These are phyloP conservation scores for Aspergillus caelatus DNA, from an alignment of 2,329 filamentous ascomycete genomes.

Conservation along the genomic window DNA sequence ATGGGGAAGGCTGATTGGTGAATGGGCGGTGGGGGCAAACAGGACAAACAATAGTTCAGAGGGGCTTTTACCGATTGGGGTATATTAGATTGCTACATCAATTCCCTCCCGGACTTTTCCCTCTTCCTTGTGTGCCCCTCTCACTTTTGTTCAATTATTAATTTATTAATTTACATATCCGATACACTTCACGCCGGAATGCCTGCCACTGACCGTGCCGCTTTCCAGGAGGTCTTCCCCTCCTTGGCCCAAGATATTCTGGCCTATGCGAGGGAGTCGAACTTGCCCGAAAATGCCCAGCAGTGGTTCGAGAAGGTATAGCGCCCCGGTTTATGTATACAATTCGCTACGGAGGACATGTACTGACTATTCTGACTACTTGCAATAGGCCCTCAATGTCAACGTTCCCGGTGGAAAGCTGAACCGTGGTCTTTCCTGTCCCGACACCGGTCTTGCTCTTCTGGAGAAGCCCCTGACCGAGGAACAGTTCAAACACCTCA, in stretches of 20 bases:
- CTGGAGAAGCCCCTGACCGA: constrained; percentile 71
- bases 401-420: constrained; percentile 96
- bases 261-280: constrained; percentile 77
- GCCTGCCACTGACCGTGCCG: constrained; percentile 68
- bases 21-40: constrained; percentile 24
- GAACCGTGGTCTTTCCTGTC: constrained; percentile 97
- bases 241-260: constrained; percentile 81
- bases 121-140: constrained; percentile 4
- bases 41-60: constrained; percentile 29
- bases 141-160: not conserved
- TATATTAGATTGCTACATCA: constrained; percentile 11
- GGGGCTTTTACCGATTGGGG: constrained; percentile 15
- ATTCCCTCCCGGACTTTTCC: constrained; percentile 4
- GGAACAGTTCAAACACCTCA: constrained; percentile 85
- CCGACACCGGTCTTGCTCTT: constrained; percentile 84
- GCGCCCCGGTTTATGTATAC: not conserved
- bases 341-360: not conserved
- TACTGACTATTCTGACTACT: constrained; percentile 8
- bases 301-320: constrained; percentile 84
- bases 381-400: constrained; percentile 70
- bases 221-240: constrained; percentile 90
- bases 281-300: constrained; percentile 76
- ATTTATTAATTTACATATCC: not conserved
- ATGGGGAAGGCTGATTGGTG: constrained; percentile 17
- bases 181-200: constrained; percentile 45